A percentile compares a stretch with the other conserved stretches of the same genome.
Conservation (phyloP, 352 stramenopile genomes). For the Phytophthora aleatoria region DNA sequence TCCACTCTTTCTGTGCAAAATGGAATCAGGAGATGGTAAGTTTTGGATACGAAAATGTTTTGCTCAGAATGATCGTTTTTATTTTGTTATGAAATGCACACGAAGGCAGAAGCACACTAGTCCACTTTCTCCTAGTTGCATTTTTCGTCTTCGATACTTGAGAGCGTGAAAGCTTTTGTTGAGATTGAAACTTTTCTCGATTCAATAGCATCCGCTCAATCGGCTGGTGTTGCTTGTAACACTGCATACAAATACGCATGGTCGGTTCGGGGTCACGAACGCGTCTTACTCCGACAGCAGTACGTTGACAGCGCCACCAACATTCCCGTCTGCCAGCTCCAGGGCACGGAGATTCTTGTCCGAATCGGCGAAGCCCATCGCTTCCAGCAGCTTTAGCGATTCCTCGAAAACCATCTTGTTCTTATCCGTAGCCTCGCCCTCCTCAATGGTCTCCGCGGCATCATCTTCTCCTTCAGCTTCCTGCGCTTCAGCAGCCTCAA, state of each 20-base stretch:
- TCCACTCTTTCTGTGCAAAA: too few species aligned
- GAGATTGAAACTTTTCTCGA: too few species aligned
- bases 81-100: too few species aligned
- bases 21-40: too few species aligned
- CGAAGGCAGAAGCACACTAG: too few species aligned
- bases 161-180: too few species aligned
- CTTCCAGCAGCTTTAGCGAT: slow-evolving; percentile 45
- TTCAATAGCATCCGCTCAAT: too few species aligned
- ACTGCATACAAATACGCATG: slow-evolving; percentile 22
- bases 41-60: too few species aligned
- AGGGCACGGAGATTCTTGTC: slow-evolving; percentile 52
- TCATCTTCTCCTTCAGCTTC: slow-evolving; percentile 19
- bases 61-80: too few species aligned
- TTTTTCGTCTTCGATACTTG: too few species aligned
- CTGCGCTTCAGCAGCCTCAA: slow-evolving; percentile 33
- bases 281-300: slow-evolving; percentile 51
- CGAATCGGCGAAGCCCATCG: slow-evolving; percentile 68
- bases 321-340: slow-evolving; percentile 50
- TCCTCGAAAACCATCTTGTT: slow-evolving; percentile 36
- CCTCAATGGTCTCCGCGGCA: not conserved
- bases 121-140: too few species aligned
- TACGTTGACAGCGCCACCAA: slow-evolving; percentile 52
- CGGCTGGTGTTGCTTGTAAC: too few species aligned
- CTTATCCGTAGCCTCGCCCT: slow-evolving; percentile 5
- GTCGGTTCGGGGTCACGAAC: not conserved